Conservation (phyloP, 129 eudicot genomes). For the Chrysanthemum seticuspe region DNA sequence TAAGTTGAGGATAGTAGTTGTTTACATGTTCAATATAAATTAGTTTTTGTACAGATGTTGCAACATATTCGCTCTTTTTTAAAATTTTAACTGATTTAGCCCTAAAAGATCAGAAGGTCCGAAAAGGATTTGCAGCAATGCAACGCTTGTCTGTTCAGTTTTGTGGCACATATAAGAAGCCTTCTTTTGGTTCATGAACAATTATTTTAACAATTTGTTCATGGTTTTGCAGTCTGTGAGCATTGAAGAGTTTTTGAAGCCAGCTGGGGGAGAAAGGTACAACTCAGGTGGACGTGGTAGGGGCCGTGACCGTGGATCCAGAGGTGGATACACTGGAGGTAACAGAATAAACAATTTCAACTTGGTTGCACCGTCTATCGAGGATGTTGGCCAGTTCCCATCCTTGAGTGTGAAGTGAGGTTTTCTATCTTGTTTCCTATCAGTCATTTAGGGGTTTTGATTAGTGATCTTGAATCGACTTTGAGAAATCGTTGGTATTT, state of each 20-base stretch:
- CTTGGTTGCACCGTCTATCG: conserved; percentile 58
- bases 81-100: too few relatives aligned
- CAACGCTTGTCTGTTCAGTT: too few relatives aligned
- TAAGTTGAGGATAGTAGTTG: too few relatives aligned
- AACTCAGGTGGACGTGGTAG: conserved; percentile 51
- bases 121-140: too few relatives aligned
- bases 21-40: too few relatives aligned
- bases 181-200: background rate
- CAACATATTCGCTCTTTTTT: too few relatives aligned
- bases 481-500: conserved; percentile 12
- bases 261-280: conserved; percentile 67
- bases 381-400: conserved; percentile 76
- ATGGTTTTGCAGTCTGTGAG: conserved; percentile 50
- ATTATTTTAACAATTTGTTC: background rate
- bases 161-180: too few relatives aligned
- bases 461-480: conserved; percentile 10
- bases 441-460: conserved; percentile 5
- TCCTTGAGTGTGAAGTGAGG: conserved; percentile 67
- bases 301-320: conserved; percentile 61
- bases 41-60: too few relatives aligned
- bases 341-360: conserved; percentile 32
- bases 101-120: too few relatives aligned
- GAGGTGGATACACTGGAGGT: conserved; percentile 50
- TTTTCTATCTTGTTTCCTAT: background rate
- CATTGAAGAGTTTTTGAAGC: conserved; percentile 85